Percentiles rank a stretch among this genome's conserved stretches.
Evolutionary conservation across 2,329 filamentous ascomycete species (phyloP).

Genomic region (Huntiella savannae): DNA sequence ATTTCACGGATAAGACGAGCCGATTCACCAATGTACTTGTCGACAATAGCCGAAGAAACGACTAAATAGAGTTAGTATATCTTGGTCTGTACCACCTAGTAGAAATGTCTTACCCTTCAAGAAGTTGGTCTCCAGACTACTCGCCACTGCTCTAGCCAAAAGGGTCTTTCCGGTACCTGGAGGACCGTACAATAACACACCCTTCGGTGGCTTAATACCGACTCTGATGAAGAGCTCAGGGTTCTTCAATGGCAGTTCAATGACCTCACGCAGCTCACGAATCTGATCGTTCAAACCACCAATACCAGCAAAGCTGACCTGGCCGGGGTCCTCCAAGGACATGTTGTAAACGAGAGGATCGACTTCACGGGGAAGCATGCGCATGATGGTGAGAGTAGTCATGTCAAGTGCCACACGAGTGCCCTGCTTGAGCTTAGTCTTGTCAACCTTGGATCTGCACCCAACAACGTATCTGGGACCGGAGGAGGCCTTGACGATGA

Average conservation of each 20-base stretch:
- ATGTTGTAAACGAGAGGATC: slow-evolving; percentile 99
- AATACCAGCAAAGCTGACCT: slow-evolving; percentile 94
- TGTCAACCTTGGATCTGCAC: slow-evolving; percentile 96
- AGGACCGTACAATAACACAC: slow-evolving; percentile 85
- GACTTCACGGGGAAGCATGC: slow-evolving; percentile 95
- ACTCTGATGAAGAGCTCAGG: slow-evolving; percentile 92
- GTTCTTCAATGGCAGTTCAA: slow-evolving; percentile 95
- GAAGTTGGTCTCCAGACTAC: slow-evolving; percentile 94
- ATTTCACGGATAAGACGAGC: slow-evolving; percentile 94
- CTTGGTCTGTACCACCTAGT: too few species aligned
- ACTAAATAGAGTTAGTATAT: slow-evolving; percentile 32
- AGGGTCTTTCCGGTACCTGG: slow-evolving; percentile 95
- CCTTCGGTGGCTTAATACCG: slow-evolving; percentile 97
- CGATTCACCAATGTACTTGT: slow-evolving; percentile 98
- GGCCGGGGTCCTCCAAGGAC: slow-evolving; percentile 93
- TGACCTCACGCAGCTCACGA: slow-evolving; percentile 88
- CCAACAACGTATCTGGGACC: slow-evolving; percentile 95
- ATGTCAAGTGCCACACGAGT: slow-evolving; percentile 95
- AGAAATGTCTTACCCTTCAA: slow-evolving; percentile 51
- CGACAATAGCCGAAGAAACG: slow-evolving; percentile 94
- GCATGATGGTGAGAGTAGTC: slow-evolving; percentile 99
- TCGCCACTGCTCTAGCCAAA: slow-evolving; percentile 82
- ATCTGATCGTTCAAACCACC: slow-evolving; percentile 98
- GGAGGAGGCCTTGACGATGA: slow-evolving; percentile 96
- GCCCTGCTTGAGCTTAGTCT: slow-evolving; percentile 90